phyloP scores from a whole-genome alignment of 352 stramenopile species.

The Globisporangium carolinianum region DNA sequence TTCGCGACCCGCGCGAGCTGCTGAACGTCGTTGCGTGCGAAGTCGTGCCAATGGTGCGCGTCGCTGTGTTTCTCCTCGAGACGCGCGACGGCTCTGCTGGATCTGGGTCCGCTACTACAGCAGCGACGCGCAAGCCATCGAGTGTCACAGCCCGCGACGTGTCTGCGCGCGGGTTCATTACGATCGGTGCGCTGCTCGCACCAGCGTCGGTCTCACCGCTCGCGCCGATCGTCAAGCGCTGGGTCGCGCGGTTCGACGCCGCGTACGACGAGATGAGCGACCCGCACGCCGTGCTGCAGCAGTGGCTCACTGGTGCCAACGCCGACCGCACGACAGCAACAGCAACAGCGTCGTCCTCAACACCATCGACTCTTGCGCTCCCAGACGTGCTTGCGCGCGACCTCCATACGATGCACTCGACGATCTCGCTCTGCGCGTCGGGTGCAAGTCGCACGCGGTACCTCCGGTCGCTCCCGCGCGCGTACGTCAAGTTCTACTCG shows the following conservation, averaged over 20 bases:
- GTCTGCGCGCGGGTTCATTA: constrained; percentile 41
- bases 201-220: constrained; percentile 14
- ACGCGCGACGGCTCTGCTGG: constrained; percentile 9
- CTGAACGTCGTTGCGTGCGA: constrained; percentile 75
- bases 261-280: constrained; percentile 81
- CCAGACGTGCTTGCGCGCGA: constrained; percentile 47
- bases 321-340: constrained; percentile 15
- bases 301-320: constrained; percentile 75
- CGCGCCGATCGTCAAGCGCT: constrained; percentile 34
- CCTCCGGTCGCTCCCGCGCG: constrained; percentile 56
- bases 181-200: constrained; percentile 16
- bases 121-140: constrained; percentile 37
- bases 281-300: constrained; percentile 49
- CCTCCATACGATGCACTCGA: constrained; percentile 73
- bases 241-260: constrained; percentile 58
- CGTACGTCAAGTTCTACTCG: constrained; percentile 84
- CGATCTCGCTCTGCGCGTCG: constrained; percentile 64
- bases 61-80: constrained; percentile 63
- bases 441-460: constrained; percentile 62
- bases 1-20: constrained; percentile 35
- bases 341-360: background rate
- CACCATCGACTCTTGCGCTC: constrained; percentile 19
- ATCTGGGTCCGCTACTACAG: constrained; percentile 1
- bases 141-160: constrained; percentile 48
- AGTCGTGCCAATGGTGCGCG: constrained; percentile 59